These are phyloP conservation scores for Setomelanomma holmii DNA, from an alignment of 2,329 filamentous ascomycete genomes.

Conservation along the genomic window DNA sequence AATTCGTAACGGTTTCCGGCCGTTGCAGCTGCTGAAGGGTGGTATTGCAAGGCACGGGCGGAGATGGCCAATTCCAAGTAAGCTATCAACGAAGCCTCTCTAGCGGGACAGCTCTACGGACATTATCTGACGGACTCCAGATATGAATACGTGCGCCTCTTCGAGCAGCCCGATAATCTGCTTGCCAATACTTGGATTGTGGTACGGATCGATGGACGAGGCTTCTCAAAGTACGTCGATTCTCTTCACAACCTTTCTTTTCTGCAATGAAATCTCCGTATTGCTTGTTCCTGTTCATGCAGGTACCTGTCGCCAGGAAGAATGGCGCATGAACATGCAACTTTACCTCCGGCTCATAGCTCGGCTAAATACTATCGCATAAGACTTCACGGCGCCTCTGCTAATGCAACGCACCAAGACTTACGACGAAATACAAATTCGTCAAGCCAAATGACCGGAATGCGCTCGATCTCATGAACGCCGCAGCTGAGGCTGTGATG, in stretches of 20 bases:
- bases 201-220: constrained; percentile 89
- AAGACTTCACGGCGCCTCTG: constrained; percentile 1
- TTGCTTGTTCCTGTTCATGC: constrained; percentile 17
- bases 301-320: constrained; percentile 21
- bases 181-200: constrained; percentile 96
- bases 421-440: constrained; percentile 84
- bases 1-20: constrained; percentile 25
- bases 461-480: constrained; percentile 93
- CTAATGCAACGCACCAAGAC: constrained; percentile 56
- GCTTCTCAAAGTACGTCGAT: constrained; percentile 81
- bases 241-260: constrained; percentile 9
- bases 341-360: constrained; percentile 8
- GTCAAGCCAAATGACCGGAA: constrained; percentile 90
- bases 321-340: constrained; percentile 11
- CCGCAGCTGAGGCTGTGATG: constrained; percentile 84
- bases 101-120: constrained; percentile 13
- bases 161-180: constrained; percentile 82
- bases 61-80: constrained; percentile 37
- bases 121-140: constrained; percentile 55
- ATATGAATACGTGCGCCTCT: constrained; percentile 91
- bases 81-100: constrained; percentile 9
- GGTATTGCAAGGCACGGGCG: constrained; percentile 1
- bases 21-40: constrained; percentile 2
- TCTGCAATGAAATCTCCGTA: constrained; percentile 2
- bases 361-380: constrained; percentile 4